These are phyloP conservation scores for Citeromyces matritensis DNA, from an alignment of 805 yeast genomes.

Conservation along the genomic window DNA sequence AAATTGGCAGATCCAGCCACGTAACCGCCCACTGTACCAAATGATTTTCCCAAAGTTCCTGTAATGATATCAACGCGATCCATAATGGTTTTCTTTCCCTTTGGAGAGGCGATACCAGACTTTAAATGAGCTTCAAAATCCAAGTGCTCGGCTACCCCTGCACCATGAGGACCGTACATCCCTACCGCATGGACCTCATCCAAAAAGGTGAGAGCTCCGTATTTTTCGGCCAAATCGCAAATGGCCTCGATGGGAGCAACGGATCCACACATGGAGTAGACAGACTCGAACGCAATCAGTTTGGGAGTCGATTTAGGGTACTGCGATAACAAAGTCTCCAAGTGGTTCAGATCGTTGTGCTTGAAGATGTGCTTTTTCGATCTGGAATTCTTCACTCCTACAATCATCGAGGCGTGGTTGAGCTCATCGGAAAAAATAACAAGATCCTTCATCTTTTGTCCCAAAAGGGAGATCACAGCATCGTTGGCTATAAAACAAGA, in stretches of 20 bases:
- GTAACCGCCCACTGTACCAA: constrained; percentile 96
- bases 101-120: constrained; percentile 44
- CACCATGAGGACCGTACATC: constrained; percentile 98
- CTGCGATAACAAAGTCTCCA: constrained; percentile 63
- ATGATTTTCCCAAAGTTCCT: constrained; percentile 95
- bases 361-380: constrained; percentile 80
- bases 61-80: constrained; percentile 92
- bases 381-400: constrained; percentile 84
- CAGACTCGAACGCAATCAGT: constrained; percentile 92
- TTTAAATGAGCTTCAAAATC: constrained; percentile 73
- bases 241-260: constrained; percentile 86
- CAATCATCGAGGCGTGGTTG: constrained; percentile 97
- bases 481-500: constrained; percentile 97
- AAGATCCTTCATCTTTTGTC: constrained; percentile 78
- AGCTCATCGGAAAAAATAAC: constrained; percentile 86
- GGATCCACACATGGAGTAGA: constrained; percentile 97
- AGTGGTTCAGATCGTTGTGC: constrained; percentile 77
- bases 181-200: constrained; percentile 99
- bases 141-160: constrained; percentile 96
- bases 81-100: constrained; percentile 42
- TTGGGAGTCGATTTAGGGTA: constrained; percentile 86
- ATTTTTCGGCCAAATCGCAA: constrained; percentile 93
- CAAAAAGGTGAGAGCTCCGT: constrained; percentile 91
- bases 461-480: constrained; percentile 81
- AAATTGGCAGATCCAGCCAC: constrained; percentile 76